Evolutionary conservation across 768 basidiomycete species (phyloP).

Genomic region (Lactifluus volemus): DNA sequence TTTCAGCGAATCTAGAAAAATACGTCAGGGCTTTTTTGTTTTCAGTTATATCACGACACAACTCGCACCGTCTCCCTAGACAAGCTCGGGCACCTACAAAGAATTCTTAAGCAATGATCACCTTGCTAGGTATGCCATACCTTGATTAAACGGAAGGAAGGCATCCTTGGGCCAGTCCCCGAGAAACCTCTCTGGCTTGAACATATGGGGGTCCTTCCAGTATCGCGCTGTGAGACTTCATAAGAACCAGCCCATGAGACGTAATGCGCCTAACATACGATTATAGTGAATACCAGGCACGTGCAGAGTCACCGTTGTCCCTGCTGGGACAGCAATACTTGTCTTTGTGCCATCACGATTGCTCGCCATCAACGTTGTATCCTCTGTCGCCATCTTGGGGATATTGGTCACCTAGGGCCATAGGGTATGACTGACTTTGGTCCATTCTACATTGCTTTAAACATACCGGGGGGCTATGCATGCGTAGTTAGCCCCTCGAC

Average conservation of each 20-base stretch:
- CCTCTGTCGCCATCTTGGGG: no score
- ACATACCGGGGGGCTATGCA: slow-evolving; percentile 8
- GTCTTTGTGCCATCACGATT: no score
- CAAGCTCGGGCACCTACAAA: slow-evolving; percentile 18
- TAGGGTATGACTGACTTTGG: background rate
- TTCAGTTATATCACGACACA: background rate
- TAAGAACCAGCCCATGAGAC: no score
- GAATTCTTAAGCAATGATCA: background rate
- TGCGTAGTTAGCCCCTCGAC: background rate
- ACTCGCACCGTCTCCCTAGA: slow-evolving; percentile 18
- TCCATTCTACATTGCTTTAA: background rate
- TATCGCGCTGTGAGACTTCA: no score
- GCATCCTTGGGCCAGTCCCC: no score
- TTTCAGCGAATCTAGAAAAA: slow-evolving; percentile 38
- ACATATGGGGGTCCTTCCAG: no score
- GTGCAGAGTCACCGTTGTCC: no score
- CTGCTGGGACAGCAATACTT: no score
- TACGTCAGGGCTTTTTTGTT: background rate
- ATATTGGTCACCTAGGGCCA: background rate
- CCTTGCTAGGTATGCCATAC: background rate
- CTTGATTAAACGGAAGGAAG: slow-evolving; percentile 25
- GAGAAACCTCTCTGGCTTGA: no score
- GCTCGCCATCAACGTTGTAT: no score
- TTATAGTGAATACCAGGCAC: no score
- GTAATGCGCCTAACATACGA: no score